Evolutionary conservation across 2,329 filamentous ascomycete species (phyloP).

Genomic region (Monilinia vaccinii-corymbosi): DNA sequence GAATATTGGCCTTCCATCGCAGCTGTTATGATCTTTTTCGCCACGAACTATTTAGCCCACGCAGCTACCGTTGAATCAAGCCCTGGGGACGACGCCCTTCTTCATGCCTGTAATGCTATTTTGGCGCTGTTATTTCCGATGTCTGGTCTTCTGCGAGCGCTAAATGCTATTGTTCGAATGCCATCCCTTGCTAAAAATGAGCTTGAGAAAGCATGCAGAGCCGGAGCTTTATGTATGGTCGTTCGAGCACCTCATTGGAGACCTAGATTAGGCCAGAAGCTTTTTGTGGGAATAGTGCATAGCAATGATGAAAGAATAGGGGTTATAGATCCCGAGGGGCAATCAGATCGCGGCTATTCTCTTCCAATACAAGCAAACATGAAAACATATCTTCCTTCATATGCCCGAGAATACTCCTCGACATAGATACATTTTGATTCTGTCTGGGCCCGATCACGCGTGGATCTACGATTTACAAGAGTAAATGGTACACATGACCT

Average conservation of each 20-base stretch:
- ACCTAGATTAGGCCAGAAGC: constrained; percentile 5
- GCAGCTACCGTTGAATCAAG: constrained; percentile 18
- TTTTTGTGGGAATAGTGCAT: background rate
- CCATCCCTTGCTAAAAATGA: background rate
- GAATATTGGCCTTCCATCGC: background rate
- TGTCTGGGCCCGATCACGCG: background rate
- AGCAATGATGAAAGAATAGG: background rate
- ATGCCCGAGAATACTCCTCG: background rate
- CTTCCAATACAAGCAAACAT: background rate
- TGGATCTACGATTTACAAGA: background rate
- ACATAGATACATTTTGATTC: background rate
- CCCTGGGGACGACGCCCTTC: constrained; percentile 16
- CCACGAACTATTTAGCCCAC: constrained; percentile 25
- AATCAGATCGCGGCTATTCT: background rate
- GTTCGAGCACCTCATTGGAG: constrained; percentile 15
- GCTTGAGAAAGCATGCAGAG: constrained; percentile 13
- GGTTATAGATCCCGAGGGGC: background rate
- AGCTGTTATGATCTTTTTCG: constrained; percentile 22
- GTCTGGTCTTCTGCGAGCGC: constrained; percentile 15
- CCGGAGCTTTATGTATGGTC: constrained; percentile 22
- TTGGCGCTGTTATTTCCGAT: constrained; percentile 15
- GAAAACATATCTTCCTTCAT: background rate
- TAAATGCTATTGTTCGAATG: constrained; percentile 4
- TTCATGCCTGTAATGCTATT: background rate
- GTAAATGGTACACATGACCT: background rate